Conservation (phyloP, 2,329 filamentous ascomycete genomes). For the Claviceps sp. region DNA sequence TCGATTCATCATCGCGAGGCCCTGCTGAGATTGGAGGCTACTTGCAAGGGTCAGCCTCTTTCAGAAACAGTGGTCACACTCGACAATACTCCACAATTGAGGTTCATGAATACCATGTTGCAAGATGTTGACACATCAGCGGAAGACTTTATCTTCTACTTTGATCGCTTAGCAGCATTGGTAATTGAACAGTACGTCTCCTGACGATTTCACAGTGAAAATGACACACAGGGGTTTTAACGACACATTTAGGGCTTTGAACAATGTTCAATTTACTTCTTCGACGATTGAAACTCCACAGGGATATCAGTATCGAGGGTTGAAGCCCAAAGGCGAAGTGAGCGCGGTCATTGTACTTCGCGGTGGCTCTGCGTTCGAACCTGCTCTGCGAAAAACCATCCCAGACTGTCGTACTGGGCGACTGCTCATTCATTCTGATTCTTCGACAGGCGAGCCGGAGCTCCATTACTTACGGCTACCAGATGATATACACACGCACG, state of each 20-base stretch:
- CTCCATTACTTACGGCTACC: constrained; percentile 80
- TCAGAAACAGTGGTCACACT: constrained; percentile 64
- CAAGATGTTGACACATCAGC: constrained; percentile 64
- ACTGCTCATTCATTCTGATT: constrained; percentile 80
- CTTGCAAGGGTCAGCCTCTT: constrained; percentile 57
- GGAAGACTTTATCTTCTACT: constrained; percentile 96
- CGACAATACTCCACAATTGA: constrained; percentile 64
- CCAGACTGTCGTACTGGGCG: constrained; percentile 86
- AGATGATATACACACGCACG: constrained; percentile 56
- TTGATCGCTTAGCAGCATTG: constrained; percentile 75
- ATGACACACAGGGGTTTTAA: constrained; percentile 5
- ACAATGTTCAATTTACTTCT: constrained; percentile 58
- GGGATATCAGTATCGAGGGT: constrained; percentile 55
- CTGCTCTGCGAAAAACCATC: constrained; percentile 76
- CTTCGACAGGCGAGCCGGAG: constrained; percentile 77
- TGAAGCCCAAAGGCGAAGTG: constrained; percentile 57
- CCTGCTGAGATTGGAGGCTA: constrained; percentile 60
- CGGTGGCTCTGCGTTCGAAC: constrained; percentile 78
- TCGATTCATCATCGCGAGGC: constrained; percentile 71
- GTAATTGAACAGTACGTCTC: constrained; percentile 59
- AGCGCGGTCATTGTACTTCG: constrained; percentile 82
- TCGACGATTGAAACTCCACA: constrained; percentile 56
- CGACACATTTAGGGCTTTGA: constrained; percentile 46
- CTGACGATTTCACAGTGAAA: background rate
- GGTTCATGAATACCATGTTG: constrained; percentile 81